Conservation (phyloP, 805 yeast genomes). For the Ogataea ramenticola region DNA sequence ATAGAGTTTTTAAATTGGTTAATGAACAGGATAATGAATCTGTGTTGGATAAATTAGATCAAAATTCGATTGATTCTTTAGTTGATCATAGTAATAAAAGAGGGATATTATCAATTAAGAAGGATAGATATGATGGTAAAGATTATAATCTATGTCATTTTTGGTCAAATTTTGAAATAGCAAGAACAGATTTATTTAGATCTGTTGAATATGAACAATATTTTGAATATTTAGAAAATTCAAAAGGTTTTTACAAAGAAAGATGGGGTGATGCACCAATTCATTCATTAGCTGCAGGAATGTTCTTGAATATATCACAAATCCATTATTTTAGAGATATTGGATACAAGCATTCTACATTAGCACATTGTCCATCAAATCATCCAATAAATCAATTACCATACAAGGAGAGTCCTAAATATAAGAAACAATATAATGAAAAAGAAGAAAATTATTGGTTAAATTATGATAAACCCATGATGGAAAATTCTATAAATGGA, state of each 20-base stretch:
- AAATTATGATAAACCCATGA: constrained; percentile 17
- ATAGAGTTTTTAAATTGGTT: constrained; percentile 13
- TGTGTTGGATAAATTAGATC: constrained; percentile 16
- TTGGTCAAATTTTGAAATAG: constrained; percentile 93
- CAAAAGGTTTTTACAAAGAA: constrained; percentile 83
- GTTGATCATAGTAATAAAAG: constrained; percentile 29
- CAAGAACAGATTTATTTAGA: constrained; percentile 67
- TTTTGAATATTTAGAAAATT: constrained; percentile 58
- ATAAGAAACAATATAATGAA: constrained; percentile 25
- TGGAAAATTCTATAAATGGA: no score
- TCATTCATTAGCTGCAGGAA: constrained; percentile 79
- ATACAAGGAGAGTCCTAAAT: constrained; percentile 28
- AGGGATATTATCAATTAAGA: constrained; percentile 26
- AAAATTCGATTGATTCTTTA: constrained; percentile 29
- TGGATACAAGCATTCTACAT: constrained; percentile 77
- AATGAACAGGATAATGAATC: constrained; percentile 2
- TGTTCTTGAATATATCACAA: constrained; percentile 61
- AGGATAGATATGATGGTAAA: constrained; percentile 58
- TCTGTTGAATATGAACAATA: constrained; percentile 58
- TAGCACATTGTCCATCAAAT: constrained; percentile 79
- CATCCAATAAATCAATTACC: constrained; percentile 45
- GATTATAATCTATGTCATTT: constrained; percentile 79
- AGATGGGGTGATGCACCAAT: constrained; percentile 99
- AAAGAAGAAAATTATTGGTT: constrained; percentile 32
- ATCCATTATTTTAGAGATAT: constrained; percentile 89